Percentiles rank a stretch among this genome's conserved stretches.
Evolutionary conservation across 2,329 filamentous ascomycete genomes (phyloP).

Genomic region (Pyricularia sp.): DNA sequence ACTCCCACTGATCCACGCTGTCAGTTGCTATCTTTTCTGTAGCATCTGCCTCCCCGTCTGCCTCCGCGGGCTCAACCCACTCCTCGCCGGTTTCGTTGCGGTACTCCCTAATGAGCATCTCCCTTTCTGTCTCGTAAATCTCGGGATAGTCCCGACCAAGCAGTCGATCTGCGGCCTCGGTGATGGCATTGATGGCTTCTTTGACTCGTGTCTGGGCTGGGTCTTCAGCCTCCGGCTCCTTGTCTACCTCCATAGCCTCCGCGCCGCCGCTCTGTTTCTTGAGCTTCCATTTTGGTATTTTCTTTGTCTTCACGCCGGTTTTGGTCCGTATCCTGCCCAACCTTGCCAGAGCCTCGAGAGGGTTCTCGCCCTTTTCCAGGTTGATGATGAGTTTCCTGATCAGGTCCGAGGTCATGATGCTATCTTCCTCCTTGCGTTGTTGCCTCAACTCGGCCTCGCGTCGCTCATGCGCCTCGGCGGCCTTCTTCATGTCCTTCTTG

Average conservation of each 20-base stretch:
- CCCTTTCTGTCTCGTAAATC: slow-evolving; percentile 85
- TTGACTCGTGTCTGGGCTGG: slow-evolving; percentile 61
- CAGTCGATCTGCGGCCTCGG: slow-evolving; percentile 80
- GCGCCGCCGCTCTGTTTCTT: slow-evolving; percentile 48
- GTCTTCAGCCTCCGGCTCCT: slow-evolving; percentile 54
- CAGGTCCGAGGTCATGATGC: slow-evolving; percentile 76
- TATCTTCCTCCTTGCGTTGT: slow-evolving; percentile 68
- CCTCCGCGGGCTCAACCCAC: slow-evolving; percentile 47
- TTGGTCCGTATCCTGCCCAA: slow-evolving; percentile 61
- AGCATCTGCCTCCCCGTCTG: background rate
- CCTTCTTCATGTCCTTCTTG: slow-evolving; percentile 86
- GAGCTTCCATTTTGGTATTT: slow-evolving; percentile 57
- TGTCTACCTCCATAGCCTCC: slow-evolving; percentile 67
- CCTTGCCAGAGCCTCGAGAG: slow-evolving; percentile 77
- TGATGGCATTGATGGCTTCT: slow-evolving; percentile 70
- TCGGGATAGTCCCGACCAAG: slow-evolving; percentile 75
- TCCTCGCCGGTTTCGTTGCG: slow-evolving; percentile 76
- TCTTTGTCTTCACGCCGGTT: slow-evolving; percentile 38
- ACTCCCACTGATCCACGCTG: slow-evolving; percentile 59
- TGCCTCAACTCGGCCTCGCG: slow-evolving; percentile 68
- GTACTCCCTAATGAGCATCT: slow-evolving; percentile 75
- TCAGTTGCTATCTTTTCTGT: slow-evolving; percentile 12
- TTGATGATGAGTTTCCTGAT: slow-evolving; percentile 62
- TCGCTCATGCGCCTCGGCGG: slow-evolving; percentile 78
- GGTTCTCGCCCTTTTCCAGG: slow-evolving; percentile 74